Evolutionary conservation across 1,284 basidiomycete species (phyloP).

Genomic region (Athelia sp.): DNA sequence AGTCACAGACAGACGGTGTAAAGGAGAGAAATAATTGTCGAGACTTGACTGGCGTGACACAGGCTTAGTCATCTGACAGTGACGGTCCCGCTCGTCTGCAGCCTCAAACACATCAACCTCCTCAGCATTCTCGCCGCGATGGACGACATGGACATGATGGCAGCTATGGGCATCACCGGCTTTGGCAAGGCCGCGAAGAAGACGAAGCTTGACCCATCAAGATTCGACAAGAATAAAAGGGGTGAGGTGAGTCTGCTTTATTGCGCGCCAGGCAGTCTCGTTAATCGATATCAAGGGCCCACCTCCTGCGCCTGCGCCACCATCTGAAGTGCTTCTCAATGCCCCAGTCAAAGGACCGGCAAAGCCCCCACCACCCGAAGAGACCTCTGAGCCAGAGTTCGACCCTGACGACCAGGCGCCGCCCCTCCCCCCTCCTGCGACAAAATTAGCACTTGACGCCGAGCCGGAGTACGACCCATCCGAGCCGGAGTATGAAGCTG

Average conservation of each 20-base stretch:
- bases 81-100: too few species aligned
- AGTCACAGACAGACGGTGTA: too few species aligned
- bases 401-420: conserved; percentile 19
- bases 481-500: too few species aligned
- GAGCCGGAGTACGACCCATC: conserved; percentile 71
- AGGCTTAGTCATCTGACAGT: too few species aligned
- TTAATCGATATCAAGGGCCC: not conserved
- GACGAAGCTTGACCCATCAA: conserved; percentile 58
- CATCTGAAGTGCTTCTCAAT: not conserved
- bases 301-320: not conserved
- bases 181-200: conserved; percentile 71
- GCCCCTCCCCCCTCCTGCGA: conserved; percentile 18
- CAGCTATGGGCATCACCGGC: conserved; percentile 75
- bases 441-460: conserved; percentile 31
- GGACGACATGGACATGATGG: conserved; percentile 63
- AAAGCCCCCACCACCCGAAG: conserved; percentile 5
- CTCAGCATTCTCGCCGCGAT: conserved; percentile 23
- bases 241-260: conserved; percentile 32
- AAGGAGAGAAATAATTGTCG: too few species aligned
- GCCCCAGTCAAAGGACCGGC: conserved; percentile 11
- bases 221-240: conserved; percentile 74
- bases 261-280: not conserved
- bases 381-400: conserved; percentile 2
- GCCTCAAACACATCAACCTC: too few species aligned
- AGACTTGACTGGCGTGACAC: too few species aligned